Evolutionary conservation across 2,329 filamentous ascomycete species (phyloP).

Genomic region (Aspergillus alliaceus): DNA sequence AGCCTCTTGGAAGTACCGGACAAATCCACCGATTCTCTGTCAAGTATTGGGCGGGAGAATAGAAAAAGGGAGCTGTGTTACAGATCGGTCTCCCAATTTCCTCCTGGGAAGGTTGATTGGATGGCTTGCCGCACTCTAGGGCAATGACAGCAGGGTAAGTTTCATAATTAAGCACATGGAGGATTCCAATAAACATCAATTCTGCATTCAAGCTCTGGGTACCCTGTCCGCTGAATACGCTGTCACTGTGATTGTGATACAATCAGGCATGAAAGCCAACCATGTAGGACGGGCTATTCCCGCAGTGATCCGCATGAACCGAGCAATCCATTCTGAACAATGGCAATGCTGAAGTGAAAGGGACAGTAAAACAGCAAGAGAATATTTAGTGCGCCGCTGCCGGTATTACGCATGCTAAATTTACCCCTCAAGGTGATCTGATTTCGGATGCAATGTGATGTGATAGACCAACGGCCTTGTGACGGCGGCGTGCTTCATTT

Average conservation of each 20-base stretch:
- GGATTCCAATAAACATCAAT: background rate
- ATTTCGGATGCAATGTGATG: constrained; percentile 16
- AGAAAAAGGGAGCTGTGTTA: background rate
- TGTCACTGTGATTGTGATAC: background rate
- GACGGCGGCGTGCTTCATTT: background rate
- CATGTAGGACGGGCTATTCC: background rate
- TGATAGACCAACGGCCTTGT: constrained; percentile 12
- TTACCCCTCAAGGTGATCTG: background rate
- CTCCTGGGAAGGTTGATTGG: background rate
- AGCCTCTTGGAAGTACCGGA: background rate
- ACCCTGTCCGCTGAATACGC: background rate
- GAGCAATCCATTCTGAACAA: background rate
- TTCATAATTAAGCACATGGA: too few species aligned
- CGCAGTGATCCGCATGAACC: background rate
- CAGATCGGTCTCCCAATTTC: background rate
- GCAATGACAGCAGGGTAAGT: background rate
- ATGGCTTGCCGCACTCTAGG: background rate
- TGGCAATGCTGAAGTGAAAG: too few species aligned
- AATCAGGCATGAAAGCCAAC: background rate
- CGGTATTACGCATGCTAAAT: background rate
- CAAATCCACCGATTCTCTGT: background rate
- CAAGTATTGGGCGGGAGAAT: background rate
- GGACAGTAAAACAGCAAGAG: background rate
- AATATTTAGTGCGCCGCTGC: background rate
- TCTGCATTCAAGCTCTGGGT: too few species aligned